phyloP scores from a whole-genome alignment of 768 basidiomycete species.

The Ramaria sp. region DNA sequence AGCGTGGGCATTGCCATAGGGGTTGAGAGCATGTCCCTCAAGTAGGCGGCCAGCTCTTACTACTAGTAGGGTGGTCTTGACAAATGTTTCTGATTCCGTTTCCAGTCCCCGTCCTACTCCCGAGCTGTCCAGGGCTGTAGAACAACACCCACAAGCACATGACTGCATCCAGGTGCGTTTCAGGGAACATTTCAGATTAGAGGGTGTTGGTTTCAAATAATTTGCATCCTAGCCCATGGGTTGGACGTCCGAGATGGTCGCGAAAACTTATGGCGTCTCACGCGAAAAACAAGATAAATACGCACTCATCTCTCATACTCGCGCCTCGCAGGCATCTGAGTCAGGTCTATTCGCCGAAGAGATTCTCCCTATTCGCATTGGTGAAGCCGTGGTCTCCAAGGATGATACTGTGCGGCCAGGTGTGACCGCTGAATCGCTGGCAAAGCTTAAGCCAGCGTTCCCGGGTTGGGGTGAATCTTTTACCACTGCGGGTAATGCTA shows the following conservation, averaged over 20 bases:
- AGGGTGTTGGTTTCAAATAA: neutral
- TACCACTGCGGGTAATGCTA: slow-evolving; percentile 80
- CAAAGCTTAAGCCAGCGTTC: slow-evolving; percentile 79
- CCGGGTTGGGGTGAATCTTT: slow-evolving; percentile 60
- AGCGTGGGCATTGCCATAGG: slow-evolving; percentile 81
- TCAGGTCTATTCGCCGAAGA: slow-evolving; percentile 74
- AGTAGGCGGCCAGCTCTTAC: slow-evolving; percentile 32
- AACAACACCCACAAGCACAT: slow-evolving; percentile 48
- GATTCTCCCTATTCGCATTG: slow-evolving; percentile 76
- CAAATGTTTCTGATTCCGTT: neutral
- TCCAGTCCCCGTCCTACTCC: slow-evolving; percentile 67
- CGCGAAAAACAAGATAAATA: slow-evolving; percentile 83
- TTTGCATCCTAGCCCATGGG: slow-evolving; percentile 66
- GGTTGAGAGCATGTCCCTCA: slow-evolving; percentile 73
- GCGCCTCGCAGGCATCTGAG: slow-evolving; percentile 61
- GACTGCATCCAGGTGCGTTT: slow-evolving; percentile 60
- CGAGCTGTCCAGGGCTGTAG: slow-evolving; percentile 46
- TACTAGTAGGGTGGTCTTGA: slow-evolving; percentile 5
- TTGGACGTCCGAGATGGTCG: slow-evolving; percentile 91
- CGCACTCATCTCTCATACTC: slow-evolving; percentile 77
- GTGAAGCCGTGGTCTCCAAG: slow-evolving; percentile 38
- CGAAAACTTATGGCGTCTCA: slow-evolving; percentile 64
- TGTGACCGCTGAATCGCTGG: slow-evolving; percentile 67
- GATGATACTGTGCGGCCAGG: slow-evolving; percentile 88
- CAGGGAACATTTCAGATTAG: neutral